A percentile compares a stretch with the other conserved stretches of the same genome.
Conservation (phyloP, 768 basidiomycete genomes). For the Tulasnella sp. region DNA sequence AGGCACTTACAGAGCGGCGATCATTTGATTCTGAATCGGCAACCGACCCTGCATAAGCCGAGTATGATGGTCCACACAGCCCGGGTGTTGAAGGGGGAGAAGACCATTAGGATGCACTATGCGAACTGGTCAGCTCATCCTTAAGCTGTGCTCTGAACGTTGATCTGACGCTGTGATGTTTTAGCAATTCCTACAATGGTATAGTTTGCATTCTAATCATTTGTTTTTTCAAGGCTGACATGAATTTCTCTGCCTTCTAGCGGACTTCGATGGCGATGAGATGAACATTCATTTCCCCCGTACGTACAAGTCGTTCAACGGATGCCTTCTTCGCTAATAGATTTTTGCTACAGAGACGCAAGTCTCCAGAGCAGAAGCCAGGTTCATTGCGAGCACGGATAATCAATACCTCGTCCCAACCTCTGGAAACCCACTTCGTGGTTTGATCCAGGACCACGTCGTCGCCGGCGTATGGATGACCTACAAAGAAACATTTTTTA, state of each 20-base stretch:
- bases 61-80: slow-evolving; percentile 99
- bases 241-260: slow-evolving; percentile 44
- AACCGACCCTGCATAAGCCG: slow-evolving; percentile 98
- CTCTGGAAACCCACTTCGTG: slow-evolving; percentile 95
- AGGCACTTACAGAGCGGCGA: slow-evolving; percentile 94
- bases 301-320: slow-evolving; percentile 49
- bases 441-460: slow-evolving; percentile 98
- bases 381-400: slow-evolving; percentile 94
- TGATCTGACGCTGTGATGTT: slow-evolving; percentile 26
- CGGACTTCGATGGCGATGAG: slow-evolving; percentile 96
- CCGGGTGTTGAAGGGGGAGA: slow-evolving; percentile 89
- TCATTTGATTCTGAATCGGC: slow-evolving; percentile 92
- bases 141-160: neutral
- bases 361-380: slow-evolving; percentile 91
- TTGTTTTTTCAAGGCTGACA: slow-evolving; percentile 24
- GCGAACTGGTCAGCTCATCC: slow-evolving; percentile 78
- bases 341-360: slow-evolving; percentile 71
- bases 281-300: slow-evolving; percentile 99
- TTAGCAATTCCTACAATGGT: slow-evolving; percentile 97
- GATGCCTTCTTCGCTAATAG: slow-evolving; percentile 48
- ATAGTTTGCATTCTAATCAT: slow-evolving; percentile 41
- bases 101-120: slow-evolving; percentile 99
- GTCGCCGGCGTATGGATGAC: slow-evolving; percentile 99
- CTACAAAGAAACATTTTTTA: slow-evolving; percentile 90
- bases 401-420: slow-evolving; percentile 99